Conservation (phyloP, 2,329 filamentous ascomycete species). For the Gaeumannomyces tritici region DNA sequence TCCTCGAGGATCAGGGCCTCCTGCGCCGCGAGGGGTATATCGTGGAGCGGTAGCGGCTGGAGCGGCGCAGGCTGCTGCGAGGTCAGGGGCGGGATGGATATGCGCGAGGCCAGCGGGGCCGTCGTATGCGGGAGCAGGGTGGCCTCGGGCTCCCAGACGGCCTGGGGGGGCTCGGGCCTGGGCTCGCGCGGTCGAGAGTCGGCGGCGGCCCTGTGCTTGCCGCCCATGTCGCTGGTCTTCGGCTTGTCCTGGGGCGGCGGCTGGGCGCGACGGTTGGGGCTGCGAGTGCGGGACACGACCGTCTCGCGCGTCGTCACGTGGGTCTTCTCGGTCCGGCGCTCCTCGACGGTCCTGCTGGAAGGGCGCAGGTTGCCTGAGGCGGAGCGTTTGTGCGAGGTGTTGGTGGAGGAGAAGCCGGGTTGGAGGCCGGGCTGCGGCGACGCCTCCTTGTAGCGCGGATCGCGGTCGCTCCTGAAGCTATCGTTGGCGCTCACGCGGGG, state of each 20-base stretch:
- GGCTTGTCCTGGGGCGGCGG: constrained; percentile 24
- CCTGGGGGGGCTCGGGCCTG: constrained; percentile 19
- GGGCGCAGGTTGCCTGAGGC: constrained; percentile 48
- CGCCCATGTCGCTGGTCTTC: constrained; percentile 20
- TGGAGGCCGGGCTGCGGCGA: constrained; percentile 18
- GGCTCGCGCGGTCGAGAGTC: constrained; percentile 21
- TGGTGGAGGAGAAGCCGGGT: constrained; percentile 8
- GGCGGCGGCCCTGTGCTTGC: constrained; percentile 26
- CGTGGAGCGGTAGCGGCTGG: constrained; percentile 57
- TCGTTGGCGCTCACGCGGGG: constrained; percentile 22
- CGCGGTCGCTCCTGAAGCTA: constrained; percentile 12
- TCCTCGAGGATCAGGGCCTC: constrained; percentile 85
- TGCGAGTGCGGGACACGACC: constrained; percentile 47
- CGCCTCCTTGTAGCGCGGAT: constrained; percentile 11
- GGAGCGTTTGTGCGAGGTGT: constrained; percentile 44
- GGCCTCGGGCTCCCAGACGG: constrained; percentile 71
- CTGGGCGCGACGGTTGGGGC: constrained; percentile 38
- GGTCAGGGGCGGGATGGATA: constrained; percentile 56
- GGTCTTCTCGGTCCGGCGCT: constrained; percentile 45
- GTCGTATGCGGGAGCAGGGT: constrained; percentile 58
- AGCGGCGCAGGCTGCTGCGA: constrained; percentile 60
- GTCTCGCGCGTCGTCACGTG: constrained; percentile 53
- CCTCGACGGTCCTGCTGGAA: constrained; percentile 36
- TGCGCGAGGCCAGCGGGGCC: constrained; percentile 59
- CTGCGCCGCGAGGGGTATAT: constrained; percentile 70